Evolutionary conservation across 208 protist genomes (phyloP), one percentile per base, ranked within the genome.

Genomic region (Trypanosoma melophagium): DNA sequence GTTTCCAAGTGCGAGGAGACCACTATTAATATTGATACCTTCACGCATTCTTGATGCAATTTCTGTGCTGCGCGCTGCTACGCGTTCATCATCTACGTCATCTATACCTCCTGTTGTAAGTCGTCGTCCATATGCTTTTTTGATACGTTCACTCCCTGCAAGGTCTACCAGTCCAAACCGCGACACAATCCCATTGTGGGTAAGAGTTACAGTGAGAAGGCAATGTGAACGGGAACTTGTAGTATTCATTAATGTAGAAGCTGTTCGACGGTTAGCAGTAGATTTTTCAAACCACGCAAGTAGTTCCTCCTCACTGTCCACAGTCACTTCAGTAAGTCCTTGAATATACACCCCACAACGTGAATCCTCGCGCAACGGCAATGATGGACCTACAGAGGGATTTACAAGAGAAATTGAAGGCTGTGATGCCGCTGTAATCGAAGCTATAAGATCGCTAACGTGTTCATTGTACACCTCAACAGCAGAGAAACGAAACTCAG

Each of bases 391-490:
- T 19, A 56, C 17, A 22, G 50, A n/a, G 19, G 60, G 14, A 16
- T 5, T 51, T 24, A 50, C 45, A 17, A 28, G 3, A 16, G 59
- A 50, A 35, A 35, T 5, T 35, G 28, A 35, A 35, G 28, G 28
- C 5, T 35, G 28, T 21, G 56, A 28, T 63, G 55, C 28, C 31
- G 49, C 41, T 3, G 41, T 38, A 0, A 14, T 49, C 21, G 74
- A 60, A 2, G 56, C 70, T 12, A 98, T 74, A 8, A 98, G 76
- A 60, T 98, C 97, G 44, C 80, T 80, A 24, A 98, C 62, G 1
- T 69, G 63, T 66, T 98, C 97, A 70, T 98, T 98, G 82, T 98
- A 98, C 59, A 98, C 92, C 55, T 98, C 96, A 31, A 98, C 65
- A 44, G 89, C 96, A 3, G 92, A 94, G 35, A 92, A 57, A 38